A percentile compares a stretch with the other conserved stretches of the same genome.
phyloP scores from a whole-genome alignment of 2,329 filamentous ascomycete genomes.

The Talaromyces albobiverticillius region DNA sequence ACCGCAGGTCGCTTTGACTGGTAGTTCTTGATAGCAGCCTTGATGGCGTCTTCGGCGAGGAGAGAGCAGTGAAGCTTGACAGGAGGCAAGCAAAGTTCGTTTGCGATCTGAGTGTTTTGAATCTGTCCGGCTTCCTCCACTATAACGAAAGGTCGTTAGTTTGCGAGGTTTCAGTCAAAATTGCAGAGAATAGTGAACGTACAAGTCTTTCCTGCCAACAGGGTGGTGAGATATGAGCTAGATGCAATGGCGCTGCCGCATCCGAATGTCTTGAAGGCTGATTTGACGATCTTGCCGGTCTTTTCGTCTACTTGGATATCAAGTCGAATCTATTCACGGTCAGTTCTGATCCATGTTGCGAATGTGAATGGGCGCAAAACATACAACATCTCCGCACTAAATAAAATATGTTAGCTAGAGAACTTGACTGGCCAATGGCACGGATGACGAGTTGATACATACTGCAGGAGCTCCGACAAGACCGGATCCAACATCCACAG shows the following conservation, averaged over 20 bases:
- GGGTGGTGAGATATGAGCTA: constrained; percentile 88
- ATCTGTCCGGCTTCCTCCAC: constrained; percentile 89
- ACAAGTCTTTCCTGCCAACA: constrained; percentile 37
- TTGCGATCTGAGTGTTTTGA: constrained; percentile 96
- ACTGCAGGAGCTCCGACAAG: constrained; percentile 80
- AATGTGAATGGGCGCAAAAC: neutral
- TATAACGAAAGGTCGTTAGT: constrained; percentile 17
- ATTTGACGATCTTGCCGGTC: constrained; percentile 84
- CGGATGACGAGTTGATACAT: neutral
- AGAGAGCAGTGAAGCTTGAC: constrained; percentile 91
- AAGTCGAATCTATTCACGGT: constrained; percentile 68
- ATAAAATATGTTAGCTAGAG: neutral
- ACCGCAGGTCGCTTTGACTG: constrained; percentile 84
- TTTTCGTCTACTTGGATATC: constrained; percentile 89
- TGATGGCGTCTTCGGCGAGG: constrained; percentile 90
- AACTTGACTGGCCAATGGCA: neutral
- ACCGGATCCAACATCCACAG: constrained; percentile 81
- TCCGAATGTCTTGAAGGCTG: constrained; percentile 98
- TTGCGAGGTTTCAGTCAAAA: neutral
- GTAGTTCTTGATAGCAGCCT: constrained; percentile 86
- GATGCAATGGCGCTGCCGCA: constrained; percentile 93
- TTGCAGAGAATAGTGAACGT: neutral
- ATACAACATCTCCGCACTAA: constrained; percentile 69
- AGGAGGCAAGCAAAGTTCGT: constrained; percentile 85
- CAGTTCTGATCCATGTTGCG: neutral